Evolutionary conservation across 139 green algal genomes (phyloP).

Genomic region (Chlorella sp.): DNA sequence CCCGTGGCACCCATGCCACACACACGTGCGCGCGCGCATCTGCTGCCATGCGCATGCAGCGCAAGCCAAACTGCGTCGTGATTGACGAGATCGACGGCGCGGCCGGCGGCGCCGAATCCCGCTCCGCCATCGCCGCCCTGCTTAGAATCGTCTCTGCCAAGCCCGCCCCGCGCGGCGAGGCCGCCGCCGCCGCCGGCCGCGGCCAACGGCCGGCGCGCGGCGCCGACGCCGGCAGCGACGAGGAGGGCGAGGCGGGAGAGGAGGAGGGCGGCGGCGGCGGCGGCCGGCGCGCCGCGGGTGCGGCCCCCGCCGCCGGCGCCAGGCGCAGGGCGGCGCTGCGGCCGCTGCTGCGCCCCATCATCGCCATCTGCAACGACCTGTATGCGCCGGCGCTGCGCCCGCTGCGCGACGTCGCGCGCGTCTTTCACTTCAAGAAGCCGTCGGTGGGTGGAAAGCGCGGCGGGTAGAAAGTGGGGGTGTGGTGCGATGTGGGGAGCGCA

Average conservation of each 20-base stretch:
- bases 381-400: conserved; percentile 87
- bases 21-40: no score
- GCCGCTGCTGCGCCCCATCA: conserved; percentile 82
- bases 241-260: conserved; percentile 13
- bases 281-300: neutral
- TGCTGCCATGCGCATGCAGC: no score
- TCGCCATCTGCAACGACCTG: conserved; percentile 97
- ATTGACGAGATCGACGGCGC: conserved; percentile 97
- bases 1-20: no score
- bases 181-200: neutral
- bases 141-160: conserved; percentile 68
- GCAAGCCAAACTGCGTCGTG: conserved; percentile 87
- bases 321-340: conserved; percentile 22
- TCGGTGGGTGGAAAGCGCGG: no score
- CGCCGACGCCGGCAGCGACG: conserved; percentile 12
- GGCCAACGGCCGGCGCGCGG: neutral
- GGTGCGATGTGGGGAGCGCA: no score
- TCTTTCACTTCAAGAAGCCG: conserved; percentile 72
- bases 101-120: conserved; percentile 70
- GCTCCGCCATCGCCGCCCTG: conserved; percentile 78
- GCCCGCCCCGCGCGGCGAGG: neutral
- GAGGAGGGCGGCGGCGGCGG: neutral
- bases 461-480: no score
- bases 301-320: neutral
- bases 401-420: conserved; percentile 76